phyloP scores from a whole-genome alignment of 768 basidiomycete genomes.

The Rhizopogon vinicolor region DNA sequence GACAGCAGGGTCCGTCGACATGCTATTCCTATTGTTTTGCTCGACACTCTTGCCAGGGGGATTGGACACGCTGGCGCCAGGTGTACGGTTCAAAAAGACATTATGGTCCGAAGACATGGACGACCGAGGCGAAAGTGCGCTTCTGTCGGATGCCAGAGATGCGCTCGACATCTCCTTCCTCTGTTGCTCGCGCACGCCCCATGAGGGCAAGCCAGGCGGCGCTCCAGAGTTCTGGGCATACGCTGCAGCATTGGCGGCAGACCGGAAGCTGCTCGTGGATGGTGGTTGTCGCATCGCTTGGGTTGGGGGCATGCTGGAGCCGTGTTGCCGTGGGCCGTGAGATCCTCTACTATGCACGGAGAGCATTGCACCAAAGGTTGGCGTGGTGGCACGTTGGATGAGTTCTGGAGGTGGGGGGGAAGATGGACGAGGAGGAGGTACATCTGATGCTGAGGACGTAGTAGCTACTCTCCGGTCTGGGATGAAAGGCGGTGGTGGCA shows the following conservation, averaged over 20 bases:
- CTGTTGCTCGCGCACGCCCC: constrained; percentile 47
- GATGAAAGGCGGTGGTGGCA: constrained; percentile 75
- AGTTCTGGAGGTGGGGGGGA: constrained; percentile 93
- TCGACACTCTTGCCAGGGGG: constrained; percentile 36
- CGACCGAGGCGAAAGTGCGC: constrained; percentile 66
- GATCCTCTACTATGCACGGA: constrained; percentile 47
- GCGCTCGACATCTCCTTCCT: constrained; percentile 60
- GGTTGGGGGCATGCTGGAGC: constrained; percentile 74
- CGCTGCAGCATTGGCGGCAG: constrained; percentile 57
- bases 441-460: constrained; percentile 43
- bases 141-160: constrained; percentile 67
- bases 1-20: constrained; percentile 79
- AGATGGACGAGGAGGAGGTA: constrained; percentile 80
- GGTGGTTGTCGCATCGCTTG: constrained; percentile 65
- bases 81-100: constrained; percentile 37
- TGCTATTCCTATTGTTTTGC: constrained; percentile 25
- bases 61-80: constrained; percentile 31
- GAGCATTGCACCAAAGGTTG: constrained; percentile 65
- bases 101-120: constrained; percentile 80
- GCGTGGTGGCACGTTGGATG: constrained; percentile 87
- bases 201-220: constrained; percentile 40
- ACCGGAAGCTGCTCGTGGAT: constrained; percentile 81
- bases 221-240: constrained; percentile 44
- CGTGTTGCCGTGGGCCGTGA: constrained; percentile 53
- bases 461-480: constrained; percentile 58